A percentile compares a stretch with the other conserved stretches of the same genome.
Conservation (phyloP, 371 early-diverging fungal genomes). For the Actinomucor elegans region DNA sequence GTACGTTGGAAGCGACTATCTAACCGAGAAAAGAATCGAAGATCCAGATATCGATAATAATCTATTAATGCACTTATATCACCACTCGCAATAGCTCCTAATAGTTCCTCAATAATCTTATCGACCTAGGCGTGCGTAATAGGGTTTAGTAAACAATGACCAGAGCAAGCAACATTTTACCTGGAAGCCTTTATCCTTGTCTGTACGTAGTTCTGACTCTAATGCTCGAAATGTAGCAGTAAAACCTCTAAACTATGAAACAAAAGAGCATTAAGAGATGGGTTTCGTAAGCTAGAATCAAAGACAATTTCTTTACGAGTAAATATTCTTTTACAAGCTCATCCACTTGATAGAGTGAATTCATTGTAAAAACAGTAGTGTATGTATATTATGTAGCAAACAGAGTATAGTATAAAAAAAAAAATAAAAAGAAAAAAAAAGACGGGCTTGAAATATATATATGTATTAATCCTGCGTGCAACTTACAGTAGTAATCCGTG, state of each 20-base stretch:
- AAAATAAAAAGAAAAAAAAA: neutral
- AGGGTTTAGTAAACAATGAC: too few species aligned
- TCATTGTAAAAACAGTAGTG: conserved; percentile 48
- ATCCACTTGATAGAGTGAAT: conserved; percentile 66
- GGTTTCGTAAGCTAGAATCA: too few species aligned
- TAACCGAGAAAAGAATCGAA: conserved; percentile 66
- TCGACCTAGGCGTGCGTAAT: conserved; percentile 65
- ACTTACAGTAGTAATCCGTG: too few species aligned
- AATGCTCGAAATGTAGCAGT: conserved; percentile 62
- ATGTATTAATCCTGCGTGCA: too few species aligned
- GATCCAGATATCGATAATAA: conserved; percentile 66
- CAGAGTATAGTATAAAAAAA: neutral
- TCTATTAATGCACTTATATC: conserved; percentile 61
- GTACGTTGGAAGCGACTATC: conserved; percentile 64
- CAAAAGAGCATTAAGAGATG: neutral
- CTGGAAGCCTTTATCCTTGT: conserved; percentile 69
- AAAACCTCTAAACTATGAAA: conserved; percentile 64
- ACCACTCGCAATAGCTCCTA: conserved; percentile 48
- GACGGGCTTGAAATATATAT: too few species aligned
- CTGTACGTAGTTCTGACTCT: conserved; percentile 57
- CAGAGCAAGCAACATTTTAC: conserved; percentile 19
- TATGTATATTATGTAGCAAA: neutral
- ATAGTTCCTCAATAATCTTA: conserved; percentile 66
- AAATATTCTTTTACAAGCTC: conserved; percentile 72
- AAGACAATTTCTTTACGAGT: too few species aligned